Base-by-base conservation (phyloP, 2,329 filamentous ascomycete species). In the Xylaria sp. region DNA sequence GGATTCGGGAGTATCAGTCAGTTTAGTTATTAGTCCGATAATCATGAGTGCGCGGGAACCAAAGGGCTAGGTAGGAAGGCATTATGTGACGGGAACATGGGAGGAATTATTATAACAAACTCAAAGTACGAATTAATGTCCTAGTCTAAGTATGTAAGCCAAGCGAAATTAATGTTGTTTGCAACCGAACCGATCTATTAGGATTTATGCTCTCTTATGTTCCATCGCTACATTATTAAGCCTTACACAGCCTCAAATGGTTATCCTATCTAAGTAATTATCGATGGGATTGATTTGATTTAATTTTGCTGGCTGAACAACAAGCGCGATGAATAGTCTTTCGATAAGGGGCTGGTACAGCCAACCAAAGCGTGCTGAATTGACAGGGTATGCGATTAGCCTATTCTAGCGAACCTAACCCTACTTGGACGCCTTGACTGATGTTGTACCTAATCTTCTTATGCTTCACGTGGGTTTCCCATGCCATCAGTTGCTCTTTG, bases 91-190 rank as follows among this genome's bases (percentile, higher is more conserved):
- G 42, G 50, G 58, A 30, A 30, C 21, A n/a, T 47, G 30, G 45
- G 45, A 56, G 61, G 51, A 30, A 9, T 21, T 27, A 36, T 48
- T 50, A 66, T 56, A 45, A 39, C 30, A 14, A 32, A 17, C 42
- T 58, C 39, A 11, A 12, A 45, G 42, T 47, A 6, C 42, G 42
- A 57, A 17, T 21, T 21, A 12, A 59, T 36, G 53, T 58, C 36
- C 21, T 54, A 58, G 30, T 21, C 30, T 30, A 57, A 9, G 14
- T 39, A 57, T 14, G 14, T 39, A 58, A 59, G 56, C 39, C 34
- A 36, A 59, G 56, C 39, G 56, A 47, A 59, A 59, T 42, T 59
- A 59, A 59, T 32, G 27, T 21, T 59, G 30, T 27, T 30, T 32
- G 56, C 36, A 45, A 58, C 56, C 54, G 42, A 21, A 36, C 50